Evolutionary conservation across 306 rosid species (phyloP), one percentile per base, ranked within the genome.

Genomic region (Carpinus fangiana): DNA sequence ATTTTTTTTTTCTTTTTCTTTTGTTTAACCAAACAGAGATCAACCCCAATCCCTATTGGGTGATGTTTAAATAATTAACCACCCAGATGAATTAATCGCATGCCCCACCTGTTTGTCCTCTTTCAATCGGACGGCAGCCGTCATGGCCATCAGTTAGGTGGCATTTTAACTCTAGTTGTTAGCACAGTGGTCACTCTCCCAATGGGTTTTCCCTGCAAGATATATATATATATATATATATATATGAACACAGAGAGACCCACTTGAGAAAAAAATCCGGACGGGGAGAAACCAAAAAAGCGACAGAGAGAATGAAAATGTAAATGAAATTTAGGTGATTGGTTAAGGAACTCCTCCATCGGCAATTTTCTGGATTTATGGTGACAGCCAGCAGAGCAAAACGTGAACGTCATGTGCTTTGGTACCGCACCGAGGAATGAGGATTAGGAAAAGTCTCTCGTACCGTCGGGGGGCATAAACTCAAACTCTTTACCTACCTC

Each of bases 331-430:
- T 53, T 66, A 55, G 81, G 76, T 67, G 68, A 60, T 66, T 70
- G 18, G 79, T 80, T 43, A 64, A 48, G 78, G 50, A 62, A 59
- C 52, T 73, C 76, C 72, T 73, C 74, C 73, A 41, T 41, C 45
- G 45, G 85, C 73, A 8, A 2, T 7, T 12, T 48, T 9, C 76
- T 77, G 79, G 78, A 81, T 72, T 70, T 31, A 72, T 65, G 62
- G 87, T 88, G 90, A 85, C 50, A 79, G 86, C 84, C 92, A 91
- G 91, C 90, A 84, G 73, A 85, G 74, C 79, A 83, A 83, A 87
- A 83, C 84, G 82, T 80, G 91, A 53, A 6, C 73, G 74, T 89
- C 98, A 93, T 93, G 91, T 91, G 95, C 90, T 82, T 85, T 75
- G 89, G 91, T 82, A 83, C 54, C 2, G 2, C 52, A 9, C 52